phyloP scores from a whole-genome alignment of 495 filamentous ascomycete genomes.

The Bacidia rubella region DNA sequence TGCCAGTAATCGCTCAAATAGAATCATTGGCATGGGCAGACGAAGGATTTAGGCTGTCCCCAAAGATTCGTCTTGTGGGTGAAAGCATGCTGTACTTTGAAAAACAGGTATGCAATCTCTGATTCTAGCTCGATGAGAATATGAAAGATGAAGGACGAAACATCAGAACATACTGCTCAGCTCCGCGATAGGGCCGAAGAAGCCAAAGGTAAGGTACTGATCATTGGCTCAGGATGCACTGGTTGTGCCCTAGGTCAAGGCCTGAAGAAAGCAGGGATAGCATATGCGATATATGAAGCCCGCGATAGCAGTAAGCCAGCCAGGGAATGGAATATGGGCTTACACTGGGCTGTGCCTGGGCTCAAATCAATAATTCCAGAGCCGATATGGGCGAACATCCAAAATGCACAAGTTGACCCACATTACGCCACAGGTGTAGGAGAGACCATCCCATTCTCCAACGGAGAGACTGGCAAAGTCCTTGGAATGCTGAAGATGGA shows the following conservation, averaged over 20 bases:
- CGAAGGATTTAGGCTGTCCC: neutral
- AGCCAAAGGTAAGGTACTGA: neutral
- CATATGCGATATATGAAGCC: neutral
- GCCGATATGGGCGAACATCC: conserved; percentile 19
- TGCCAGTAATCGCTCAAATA: neutral
- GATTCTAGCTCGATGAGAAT: neutral
- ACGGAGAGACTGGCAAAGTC: conserved; percentile 31
- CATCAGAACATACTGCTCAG: neutral
- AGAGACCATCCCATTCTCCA: conserved; percentile 22
- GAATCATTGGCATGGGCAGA: neutral
- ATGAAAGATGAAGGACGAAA: neutral
- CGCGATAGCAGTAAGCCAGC: neutral
- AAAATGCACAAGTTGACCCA: conserved; percentile 25
- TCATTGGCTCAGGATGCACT: conserved; percentile 2
- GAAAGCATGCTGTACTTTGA: neutral
- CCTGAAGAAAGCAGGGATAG: neutral
- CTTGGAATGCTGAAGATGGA: conserved; percentile 23
- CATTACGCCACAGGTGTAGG: neutral
- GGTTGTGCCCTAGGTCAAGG: conserved; percentile 1
- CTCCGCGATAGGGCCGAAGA: neutral
- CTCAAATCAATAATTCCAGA: conserved; percentile 24
- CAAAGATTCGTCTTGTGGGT: neutral
- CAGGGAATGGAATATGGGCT: conserved; percentile 1
- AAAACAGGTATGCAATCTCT: neutral
- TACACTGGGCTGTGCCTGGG: conserved; percentile 32